These are phyloP conservation scores for Russula compacta DNA, from an alignment of 768 basidiomycete species.

Conservation along the genomic window DNA sequence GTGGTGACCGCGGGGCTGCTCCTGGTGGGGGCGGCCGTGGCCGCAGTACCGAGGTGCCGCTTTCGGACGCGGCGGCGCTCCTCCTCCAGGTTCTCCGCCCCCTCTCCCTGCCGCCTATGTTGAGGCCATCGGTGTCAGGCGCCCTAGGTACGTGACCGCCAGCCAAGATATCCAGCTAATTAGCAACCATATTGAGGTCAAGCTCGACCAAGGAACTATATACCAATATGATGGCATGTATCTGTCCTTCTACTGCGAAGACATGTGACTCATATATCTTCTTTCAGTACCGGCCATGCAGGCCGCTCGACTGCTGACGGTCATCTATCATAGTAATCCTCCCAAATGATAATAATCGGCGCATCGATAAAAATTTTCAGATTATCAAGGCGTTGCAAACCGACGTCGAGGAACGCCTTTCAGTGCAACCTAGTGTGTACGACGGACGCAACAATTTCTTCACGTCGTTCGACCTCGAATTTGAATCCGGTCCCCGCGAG, in stretches of 20 bases:
- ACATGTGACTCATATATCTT: too few relatives aligned
- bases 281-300: neutral
- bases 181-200: constrained; percentile 55
- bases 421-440: constrained; percentile 63
- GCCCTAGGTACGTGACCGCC: constrained; percentile 57
- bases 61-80: neutral
- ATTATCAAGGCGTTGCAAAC: constrained; percentile 57
- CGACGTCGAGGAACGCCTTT: constrained; percentile 45
- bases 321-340: constrained; percentile 45
- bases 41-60: constrained; percentile 22
- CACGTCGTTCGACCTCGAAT: constrained; percentile 50
- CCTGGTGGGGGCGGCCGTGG: constrained; percentile 7
- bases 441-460: constrained; percentile 77
- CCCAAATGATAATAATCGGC: constrained; percentile 31
- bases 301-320: neutral
- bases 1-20: constrained; percentile 23
- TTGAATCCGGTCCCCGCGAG: constrained; percentile 41
- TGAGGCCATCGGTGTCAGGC: constrained; percentile 54
- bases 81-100: neutral
- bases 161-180: constrained; percentile 50
- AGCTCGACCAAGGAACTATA: constrained; percentile 52
- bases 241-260: constrained; percentile 29
- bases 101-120: constrained; percentile 30
- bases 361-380: constrained; percentile 59
- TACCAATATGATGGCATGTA: constrained; percentile 71